A percentile compares a stretch with the other conserved stretches of the same genome.
Conservation (phyloP, 176 grass and related monocot genomes). For the Tillandsia fasciculata region DNA sequence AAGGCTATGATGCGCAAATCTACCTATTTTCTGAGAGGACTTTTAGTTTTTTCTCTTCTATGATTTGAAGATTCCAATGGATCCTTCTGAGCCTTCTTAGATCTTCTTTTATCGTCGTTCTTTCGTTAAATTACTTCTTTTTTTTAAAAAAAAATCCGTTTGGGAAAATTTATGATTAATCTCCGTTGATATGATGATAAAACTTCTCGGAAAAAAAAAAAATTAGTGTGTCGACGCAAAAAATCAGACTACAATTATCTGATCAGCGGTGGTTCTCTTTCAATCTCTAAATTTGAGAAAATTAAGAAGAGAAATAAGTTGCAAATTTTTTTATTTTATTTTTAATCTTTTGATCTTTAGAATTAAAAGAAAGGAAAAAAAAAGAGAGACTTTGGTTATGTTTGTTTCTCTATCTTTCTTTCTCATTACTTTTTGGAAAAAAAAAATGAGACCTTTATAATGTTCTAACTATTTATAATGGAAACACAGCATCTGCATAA, state of each 20-base stretch:
- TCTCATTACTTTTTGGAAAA: too few species aligned
- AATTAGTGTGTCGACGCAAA: constrained; percentile 30
- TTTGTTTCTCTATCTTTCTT: too few species aligned
- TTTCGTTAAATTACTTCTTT: background rate
- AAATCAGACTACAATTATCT: constrained; percentile 99
- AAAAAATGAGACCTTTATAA: too few species aligned
- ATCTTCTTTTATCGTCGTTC: background rate
- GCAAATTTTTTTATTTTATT: background rate
- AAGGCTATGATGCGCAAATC: constrained; percentile 48
- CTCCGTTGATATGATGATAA: constrained; percentile 63
- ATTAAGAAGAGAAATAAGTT: background rate
- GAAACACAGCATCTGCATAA: too few species aligned
- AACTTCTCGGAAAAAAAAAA: constrained; percentile 28
- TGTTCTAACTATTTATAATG: too few species aligned
- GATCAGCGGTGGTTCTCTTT: constrained; percentile 28
- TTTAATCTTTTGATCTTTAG: background rate
- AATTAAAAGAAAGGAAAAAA: too few species aligned
- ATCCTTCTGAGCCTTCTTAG: constrained; percentile 79
- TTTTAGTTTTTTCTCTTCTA: constrained; percentile 9
- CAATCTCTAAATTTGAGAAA: too few species aligned
- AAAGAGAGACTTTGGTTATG: too few species aligned
- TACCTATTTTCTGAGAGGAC: constrained; percentile 65
- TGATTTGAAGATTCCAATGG: constrained; percentile 87
- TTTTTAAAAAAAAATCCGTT: too few species aligned
- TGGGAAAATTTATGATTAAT: background rate